Conservation (phyloP, 1,284 basidiomycete species). For the Boletus smithii region DNA sequence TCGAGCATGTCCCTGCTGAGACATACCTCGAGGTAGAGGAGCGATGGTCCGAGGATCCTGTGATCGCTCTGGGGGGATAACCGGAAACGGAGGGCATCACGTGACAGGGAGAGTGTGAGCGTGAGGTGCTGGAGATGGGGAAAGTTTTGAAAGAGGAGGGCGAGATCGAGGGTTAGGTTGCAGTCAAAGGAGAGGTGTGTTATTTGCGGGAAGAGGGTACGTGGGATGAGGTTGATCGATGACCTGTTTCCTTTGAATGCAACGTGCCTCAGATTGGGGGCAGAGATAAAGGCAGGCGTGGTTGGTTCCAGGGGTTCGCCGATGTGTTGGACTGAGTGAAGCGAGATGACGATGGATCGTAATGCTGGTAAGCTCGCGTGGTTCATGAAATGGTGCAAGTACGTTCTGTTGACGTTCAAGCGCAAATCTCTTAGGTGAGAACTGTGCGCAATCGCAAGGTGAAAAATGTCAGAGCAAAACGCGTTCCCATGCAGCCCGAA, state of each 20-base stretch:
- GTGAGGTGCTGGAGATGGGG: conserved; percentile 15
- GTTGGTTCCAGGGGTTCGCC: conserved; percentile 1
- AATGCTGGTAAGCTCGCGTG: conserved; percentile 14
- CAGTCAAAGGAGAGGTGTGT: conserved; percentile 28
- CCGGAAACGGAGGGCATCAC: conserved; percentile 6
- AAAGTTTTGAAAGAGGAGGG: conserved; percentile 21
- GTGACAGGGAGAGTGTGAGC: conserved; percentile 14
- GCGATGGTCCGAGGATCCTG: conserved; percentile 5
- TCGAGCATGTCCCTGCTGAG: conserved; percentile 26
- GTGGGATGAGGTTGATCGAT: conserved; percentile 19
- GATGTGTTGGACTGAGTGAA: conserved; percentile 13
- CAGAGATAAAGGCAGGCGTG: conserved; percentile 2
- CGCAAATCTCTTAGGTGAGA: conserved; percentile 20
- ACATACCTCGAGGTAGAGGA: conserved; percentile 17
- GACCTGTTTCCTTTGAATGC: conserved; percentile 15
- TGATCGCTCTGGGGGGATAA: background rate
- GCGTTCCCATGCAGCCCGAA: conserved; percentile 12
- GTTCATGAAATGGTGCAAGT: conserved; percentile 21
- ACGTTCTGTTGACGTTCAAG: conserved; percentile 19
- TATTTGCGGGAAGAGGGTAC: conserved; percentile 17
- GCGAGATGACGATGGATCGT: conserved; percentile 17
- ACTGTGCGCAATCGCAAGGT: conserved; percentile 22
- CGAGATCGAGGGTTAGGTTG: conserved; percentile 15
- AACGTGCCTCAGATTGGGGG: conserved; percentile 20
- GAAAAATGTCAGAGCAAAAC: conserved; percentile 22